Conservation (phyloP, 1,284 basidiomycete genomes). For the Ustilago xerochloae region DNA sequence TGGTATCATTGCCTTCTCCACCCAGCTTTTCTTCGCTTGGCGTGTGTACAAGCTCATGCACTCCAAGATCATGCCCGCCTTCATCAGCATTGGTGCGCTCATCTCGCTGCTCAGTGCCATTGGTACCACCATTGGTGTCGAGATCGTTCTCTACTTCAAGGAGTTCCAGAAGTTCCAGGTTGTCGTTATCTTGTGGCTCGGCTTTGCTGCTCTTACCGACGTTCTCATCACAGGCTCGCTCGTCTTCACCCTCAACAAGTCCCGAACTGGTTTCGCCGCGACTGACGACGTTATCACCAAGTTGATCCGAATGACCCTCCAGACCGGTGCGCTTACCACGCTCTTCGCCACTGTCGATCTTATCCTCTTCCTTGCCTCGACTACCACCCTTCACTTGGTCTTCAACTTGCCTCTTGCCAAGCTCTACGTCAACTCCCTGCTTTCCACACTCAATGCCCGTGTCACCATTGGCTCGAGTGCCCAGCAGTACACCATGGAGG, state of each 20-base stretch:
- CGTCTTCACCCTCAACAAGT: constrained; percentile 59
- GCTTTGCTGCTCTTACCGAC: constrained; percentile 59
- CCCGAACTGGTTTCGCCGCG: constrained; percentile 60
- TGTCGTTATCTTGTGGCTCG: constrained; percentile 63
- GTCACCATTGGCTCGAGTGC: constrained; percentile 28
- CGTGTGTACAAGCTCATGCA: constrained; percentile 60
- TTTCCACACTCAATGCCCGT: constrained; percentile 64
- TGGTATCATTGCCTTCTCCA: constrained; percentile 56
- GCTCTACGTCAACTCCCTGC: constrained; percentile 65
- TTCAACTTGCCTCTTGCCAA: constrained; percentile 64
- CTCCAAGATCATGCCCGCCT: constrained; percentile 46
- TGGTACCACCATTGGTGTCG: constrained; percentile 59
- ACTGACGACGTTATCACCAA: constrained; percentile 64
- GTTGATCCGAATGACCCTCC: constrained; percentile 60
- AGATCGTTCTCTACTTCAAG: constrained; percentile 47
- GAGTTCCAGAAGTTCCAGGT: constrained; percentile 63
- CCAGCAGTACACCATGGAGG: constrained; percentile 52
- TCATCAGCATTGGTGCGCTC: constrained; percentile 40
- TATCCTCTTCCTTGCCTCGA: constrained; percentile 57
- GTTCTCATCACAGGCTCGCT: constrained; percentile 56
- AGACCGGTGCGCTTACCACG: constrained; percentile 61
- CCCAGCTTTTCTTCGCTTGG: constrained; percentile 65
- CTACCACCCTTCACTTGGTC: constrained; percentile 57
- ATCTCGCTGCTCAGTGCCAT: constrained; percentile 54
- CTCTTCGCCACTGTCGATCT: constrained; percentile 59